These are phyloP conservation scores for Microascus cirrosus DNA, from an alignment of 2,329 filamentous ascomycete species.

Conservation along the genomic window DNA sequence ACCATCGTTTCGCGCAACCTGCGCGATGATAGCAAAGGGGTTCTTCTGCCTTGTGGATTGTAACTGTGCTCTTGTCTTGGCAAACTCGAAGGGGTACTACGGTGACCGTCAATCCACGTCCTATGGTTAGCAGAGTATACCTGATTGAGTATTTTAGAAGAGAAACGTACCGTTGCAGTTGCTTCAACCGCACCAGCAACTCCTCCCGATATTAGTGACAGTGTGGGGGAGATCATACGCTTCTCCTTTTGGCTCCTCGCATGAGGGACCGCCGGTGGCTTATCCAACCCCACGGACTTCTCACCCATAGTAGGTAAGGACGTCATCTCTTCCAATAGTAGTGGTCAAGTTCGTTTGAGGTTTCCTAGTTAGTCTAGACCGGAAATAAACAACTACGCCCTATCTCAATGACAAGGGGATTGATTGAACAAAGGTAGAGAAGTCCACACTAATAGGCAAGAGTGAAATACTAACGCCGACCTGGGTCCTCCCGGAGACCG, in stretches of 20 bases:
- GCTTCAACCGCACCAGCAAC: slow-evolving; percentile 42
- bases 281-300: background rate
- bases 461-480: too few relatives aligned
- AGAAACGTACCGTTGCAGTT: slow-evolving; percentile 26
- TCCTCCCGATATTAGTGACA: slow-evolving; percentile 38
- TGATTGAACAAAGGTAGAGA: too few relatives aligned
- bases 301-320: background rate
- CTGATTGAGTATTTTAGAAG: background rate
- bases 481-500: too few relatives aligned
- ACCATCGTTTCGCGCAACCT: slow-evolving; percentile 45
- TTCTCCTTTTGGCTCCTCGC: slow-evolving; percentile 4
- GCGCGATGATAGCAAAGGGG: slow-evolving; percentile 42
- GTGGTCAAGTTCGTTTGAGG: background rate
- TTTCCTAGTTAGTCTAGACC: background rate
- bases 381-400: background rate
- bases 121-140: background rate
- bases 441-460: too few relatives aligned
- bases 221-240: slow-evolving; percentile 20
- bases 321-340: background rate
- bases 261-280: background rate
- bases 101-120: background rate
- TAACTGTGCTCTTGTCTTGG: slow-evolving; percentile 54
- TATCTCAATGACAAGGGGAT: background rate
- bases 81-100: slow-evolving; percentile 55
- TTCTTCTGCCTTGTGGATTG: slow-evolving; percentile 30